phyloP scores from a whole-genome alignment of 2,329 filamentous ascomycete genomes.

The Aspergillus calidoustus region DNA sequence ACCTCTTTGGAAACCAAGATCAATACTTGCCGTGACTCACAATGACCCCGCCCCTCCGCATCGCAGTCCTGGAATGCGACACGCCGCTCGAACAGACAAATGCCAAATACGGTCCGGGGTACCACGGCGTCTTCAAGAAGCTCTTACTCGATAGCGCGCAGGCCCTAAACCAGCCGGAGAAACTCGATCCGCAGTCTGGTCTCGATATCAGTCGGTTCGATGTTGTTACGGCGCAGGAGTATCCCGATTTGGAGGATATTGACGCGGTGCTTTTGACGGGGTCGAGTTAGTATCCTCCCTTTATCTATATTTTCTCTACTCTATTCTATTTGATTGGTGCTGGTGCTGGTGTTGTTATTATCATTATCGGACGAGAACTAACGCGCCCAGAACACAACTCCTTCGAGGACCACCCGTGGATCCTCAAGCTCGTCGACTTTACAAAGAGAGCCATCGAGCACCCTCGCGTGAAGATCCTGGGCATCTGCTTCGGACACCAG shows the following conservation, averaged over 20 bases:
- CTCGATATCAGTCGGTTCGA: conserved; percentile 70
- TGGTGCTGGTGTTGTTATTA: no score
- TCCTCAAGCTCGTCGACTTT: conserved; percentile 72
- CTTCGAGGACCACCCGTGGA: conserved; percentile 77
- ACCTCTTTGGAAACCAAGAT: no score
- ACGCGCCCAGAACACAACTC: conserved; percentile 68
- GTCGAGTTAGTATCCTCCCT: conserved; percentile 56
- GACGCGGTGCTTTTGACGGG: conserved; percentile 86
- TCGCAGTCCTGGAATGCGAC: conserved; percentile 89
- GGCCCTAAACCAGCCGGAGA: conserved; percentile 43
- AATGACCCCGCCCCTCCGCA: conserved; percentile 62
- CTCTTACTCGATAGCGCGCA: conserved; percentile 62
- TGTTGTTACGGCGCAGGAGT: conserved; percentile 69
- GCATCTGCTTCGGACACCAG: conserved; percentile 87
- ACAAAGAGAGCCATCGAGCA: conserved; percentile 64
- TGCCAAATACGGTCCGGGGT: conserved; percentile 67
- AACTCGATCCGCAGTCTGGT: conserved; percentile 41
- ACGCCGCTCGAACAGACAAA: conserved; percentile 69
- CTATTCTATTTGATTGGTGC: no score
- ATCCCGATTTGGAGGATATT: conserved; percentile 73
- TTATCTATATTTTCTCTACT: no score
- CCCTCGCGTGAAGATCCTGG: conserved; percentile 70
- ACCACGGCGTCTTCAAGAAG: conserved; percentile 70
- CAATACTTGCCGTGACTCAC: not conserved
- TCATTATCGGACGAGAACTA: not conserved